Conservation (phyloP, 352 stramenopile species). For the Ophiocytium majus region DNA sequence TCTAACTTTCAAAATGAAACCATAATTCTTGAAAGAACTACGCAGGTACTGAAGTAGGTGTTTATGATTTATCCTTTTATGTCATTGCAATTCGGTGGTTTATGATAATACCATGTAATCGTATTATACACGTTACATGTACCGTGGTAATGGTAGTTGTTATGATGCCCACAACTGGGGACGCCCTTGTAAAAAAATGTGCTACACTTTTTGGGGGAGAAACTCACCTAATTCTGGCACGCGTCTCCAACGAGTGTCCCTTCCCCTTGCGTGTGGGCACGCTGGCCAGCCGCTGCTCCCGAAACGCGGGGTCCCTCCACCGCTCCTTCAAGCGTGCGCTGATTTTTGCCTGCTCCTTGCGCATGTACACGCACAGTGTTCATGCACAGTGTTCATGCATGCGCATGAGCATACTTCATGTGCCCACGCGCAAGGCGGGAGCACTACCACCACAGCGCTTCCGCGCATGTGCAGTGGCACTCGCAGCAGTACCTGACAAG, state of each 20-base stretch:
- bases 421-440: no score
- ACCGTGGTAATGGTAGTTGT: background rate
- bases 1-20: no score
- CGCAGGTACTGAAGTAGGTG: no score
- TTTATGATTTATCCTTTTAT: no score
- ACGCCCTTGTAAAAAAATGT: constrained; percentile 3
- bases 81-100: no score
- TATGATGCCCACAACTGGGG: background rate
- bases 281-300: constrained; percentile 30
- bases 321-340: constrained; percentile 46
- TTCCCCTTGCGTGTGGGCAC: constrained; percentile 32
- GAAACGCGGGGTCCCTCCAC: constrained; percentile 51
- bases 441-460: no score
- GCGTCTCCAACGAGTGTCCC: constrained; percentile 48
- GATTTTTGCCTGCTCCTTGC: constrained; percentile 45
- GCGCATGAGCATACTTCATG: no score
- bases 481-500: no score
- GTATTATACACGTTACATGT: background rate
- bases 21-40: no score
- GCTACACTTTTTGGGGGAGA: background rate
- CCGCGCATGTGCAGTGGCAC: no score
- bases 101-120: background rate
- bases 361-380: no score
- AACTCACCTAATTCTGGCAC: constrained; percentile 35
- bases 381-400: no score